phyloP scores from a whole-genome alignment of 106 monocot genomes.

The Cymbidium sinense region DNA sequence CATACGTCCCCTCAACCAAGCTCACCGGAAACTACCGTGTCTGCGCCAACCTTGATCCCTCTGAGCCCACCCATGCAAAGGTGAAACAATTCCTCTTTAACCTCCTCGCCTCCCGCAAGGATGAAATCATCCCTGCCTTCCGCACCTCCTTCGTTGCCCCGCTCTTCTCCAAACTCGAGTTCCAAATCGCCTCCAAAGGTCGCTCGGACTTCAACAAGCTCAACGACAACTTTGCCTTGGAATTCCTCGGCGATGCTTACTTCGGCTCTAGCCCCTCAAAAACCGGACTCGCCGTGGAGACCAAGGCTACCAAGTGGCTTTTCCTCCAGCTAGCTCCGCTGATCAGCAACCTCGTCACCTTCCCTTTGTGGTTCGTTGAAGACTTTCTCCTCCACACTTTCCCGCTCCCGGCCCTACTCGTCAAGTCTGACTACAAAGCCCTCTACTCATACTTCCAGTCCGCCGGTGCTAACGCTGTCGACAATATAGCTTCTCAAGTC shows the following conservation, averaged over 20 bases:
- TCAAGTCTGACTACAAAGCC: slow-evolving; percentile 18
- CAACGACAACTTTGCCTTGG: slow-evolving; percentile 32
- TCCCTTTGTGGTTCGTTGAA: slow-evolving; percentile 29
- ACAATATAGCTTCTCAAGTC: slow-evolving; percentile 12
- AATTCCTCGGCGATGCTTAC: slow-evolving; percentile 30
- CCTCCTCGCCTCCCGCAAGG: slow-evolving; percentile 22
- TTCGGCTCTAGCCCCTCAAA: slow-evolving; percentile 20
- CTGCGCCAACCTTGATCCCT: slow-evolving; percentile 59
- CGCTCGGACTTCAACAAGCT: slow-evolving; percentile 36
- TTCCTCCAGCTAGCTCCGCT: slow-evolving; percentile 36
- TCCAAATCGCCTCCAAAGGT: slow-evolving; percentile 10
- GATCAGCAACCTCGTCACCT: slow-evolving; percentile 13
- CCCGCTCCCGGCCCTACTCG: slow-evolving; percentile 29
- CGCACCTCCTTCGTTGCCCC: slow-evolving; percentile 13
- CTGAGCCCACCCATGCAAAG: slow-evolving; percentile 38
- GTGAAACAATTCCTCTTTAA: slow-evolving; percentile 35
- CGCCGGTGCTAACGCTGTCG: slow-evolving; percentile 18
- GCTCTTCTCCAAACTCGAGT: slow-evolving; percentile 31
- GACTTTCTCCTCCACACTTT: slow-evolving; percentile 51
- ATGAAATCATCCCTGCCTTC: slow-evolving; percentile 32
- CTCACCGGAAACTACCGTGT: slow-evolving; percentile 51
- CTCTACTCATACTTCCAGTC: slow-evolving; percentile 36
- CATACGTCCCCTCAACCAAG: slow-evolving; percentile 36
- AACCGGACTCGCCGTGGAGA: slow-evolving; percentile 6
- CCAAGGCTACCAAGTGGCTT: slow-evolving; percentile 31